Conservation (phyloP, 805 yeast species). For the Saturnispora dispora region DNA sequence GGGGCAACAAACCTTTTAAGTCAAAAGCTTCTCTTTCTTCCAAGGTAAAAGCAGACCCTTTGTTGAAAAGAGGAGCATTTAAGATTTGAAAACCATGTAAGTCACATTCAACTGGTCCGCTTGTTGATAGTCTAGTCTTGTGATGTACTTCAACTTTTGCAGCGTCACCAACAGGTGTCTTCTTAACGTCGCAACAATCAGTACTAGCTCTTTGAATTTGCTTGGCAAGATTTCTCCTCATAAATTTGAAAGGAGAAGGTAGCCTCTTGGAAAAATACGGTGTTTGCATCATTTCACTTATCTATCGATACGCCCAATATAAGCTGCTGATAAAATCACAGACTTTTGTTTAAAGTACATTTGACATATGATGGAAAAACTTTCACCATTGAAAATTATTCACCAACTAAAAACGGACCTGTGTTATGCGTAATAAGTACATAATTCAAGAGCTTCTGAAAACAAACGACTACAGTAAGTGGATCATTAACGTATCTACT, state of each 20-base stretch:
- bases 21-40: conserved; percentile 82
- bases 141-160: conserved; percentile 44
- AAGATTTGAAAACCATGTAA: conserved; percentile 67
- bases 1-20: conserved; percentile 76
- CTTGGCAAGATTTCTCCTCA: not conserved
- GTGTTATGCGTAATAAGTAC: too few species aligned
- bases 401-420: too few species aligned
- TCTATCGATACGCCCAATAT: too few species aligned
- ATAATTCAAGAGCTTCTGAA: too few species aligned
- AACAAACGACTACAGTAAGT: too few species aligned
- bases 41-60: conserved; percentile 87
- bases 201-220: conserved; percentile 3
- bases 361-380: too few species aligned
- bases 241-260: not conserved
- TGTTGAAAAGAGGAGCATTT: conserved; percentile 82
- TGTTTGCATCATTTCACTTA: too few species aligned
- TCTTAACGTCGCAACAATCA: conserved; percentile 18
- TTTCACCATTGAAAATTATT: too few species aligned
- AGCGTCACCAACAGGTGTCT: conserved; percentile 61
- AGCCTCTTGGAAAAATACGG: too few species aligned
- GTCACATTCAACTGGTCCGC: conserved; percentile 76
- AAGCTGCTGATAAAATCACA: too few species aligned
- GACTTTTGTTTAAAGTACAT: too few species aligned
- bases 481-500: too few species aligned
- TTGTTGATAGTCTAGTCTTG: conserved; percentile 54